Base-by-base conservation (phyloP, 1,284 basidiomycete species). In the Sanghuangporus sanghuang region DNA sequence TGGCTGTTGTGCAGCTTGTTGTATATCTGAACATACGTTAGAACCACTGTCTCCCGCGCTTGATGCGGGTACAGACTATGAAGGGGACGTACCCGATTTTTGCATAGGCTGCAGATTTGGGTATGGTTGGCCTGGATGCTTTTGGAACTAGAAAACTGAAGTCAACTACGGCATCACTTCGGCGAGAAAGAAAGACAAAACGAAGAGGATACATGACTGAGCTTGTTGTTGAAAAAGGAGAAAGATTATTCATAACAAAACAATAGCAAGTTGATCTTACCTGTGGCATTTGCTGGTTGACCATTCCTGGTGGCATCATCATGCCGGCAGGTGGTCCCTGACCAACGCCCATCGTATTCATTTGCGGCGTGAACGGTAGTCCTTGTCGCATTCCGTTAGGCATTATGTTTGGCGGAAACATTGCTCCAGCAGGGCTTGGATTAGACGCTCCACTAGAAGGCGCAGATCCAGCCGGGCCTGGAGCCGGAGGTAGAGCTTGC, bases 301-400 rank as follows among this genome's bases (percentile, higher is more conserved):
- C 44, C 56, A 58, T 58, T 21, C 57, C 53, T 36, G 55, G 62
- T n/a, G 39, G 63, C 57, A 46, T 53, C 63, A 64, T 59, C 57
- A 59, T 60, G 14, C 38, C 50, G 12, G 40, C 2, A n/a, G 53
- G 32, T 32, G 53, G 6, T 49, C 23, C 21, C 27, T 5, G 3
- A 32, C 27, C 27, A 2, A 32, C 27, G 27, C 27, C 27, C 58
- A 49, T 54, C 16, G 27, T 11, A 16, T 9, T 35, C 61, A 62
- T 62, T 21, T 62, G 61, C 14, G 61, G 61, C n/a, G 61, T 55
- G 53, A 56, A 62, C 32, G 23, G 52, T 16, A 42, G 23, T 2
- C 53, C 53, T 38, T 27, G 39, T 7, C 53, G 61, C 62, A 63
- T 63, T 18, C 54, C 61, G 16, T 57, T 49, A 16, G 53, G 64